A percentile compares a stretch with the other conserved stretches of the same genome.
phyloP scores from a whole-genome alignment of 129 eudicot species.

The Arctium lappa region DNA sequence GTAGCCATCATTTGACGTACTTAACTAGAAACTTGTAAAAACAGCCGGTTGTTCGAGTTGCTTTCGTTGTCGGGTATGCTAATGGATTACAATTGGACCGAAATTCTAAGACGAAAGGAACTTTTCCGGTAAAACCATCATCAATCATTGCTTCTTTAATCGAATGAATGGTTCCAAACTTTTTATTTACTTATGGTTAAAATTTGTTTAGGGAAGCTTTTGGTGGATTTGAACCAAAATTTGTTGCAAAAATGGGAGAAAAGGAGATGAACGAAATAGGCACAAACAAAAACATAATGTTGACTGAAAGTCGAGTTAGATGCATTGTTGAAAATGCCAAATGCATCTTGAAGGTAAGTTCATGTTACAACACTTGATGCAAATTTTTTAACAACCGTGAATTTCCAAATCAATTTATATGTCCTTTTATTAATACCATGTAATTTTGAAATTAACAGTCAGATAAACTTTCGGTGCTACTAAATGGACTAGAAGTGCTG shows the following conservation, averaged over 20 bases:
- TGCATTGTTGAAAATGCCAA: conserved; percentile 81
- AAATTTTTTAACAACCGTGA: too few relatives aligned
- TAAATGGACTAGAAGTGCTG: neutral
- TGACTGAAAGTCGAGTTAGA: conserved; percentile 74
- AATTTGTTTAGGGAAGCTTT: conserved; percentile 53
- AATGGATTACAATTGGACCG: conserved; percentile 91
- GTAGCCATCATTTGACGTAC: neutral
- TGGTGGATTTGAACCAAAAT: conserved; percentile 62
- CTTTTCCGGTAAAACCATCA: conserved; percentile 44
- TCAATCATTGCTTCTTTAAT: neutral
- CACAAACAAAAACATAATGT: conserved; percentile 50
- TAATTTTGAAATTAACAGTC: neutral
- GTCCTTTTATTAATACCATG: too few relatives aligned
- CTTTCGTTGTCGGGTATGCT: conserved; percentile 84
- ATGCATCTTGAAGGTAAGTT: conserved; percentile 66
- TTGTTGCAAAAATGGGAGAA: conserved; percentile 68
- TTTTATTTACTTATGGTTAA: neutral
- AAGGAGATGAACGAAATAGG: conserved; percentile 58
- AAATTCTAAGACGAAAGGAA: conserved; percentile 58
- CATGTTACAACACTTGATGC: neutral
- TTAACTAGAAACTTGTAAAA: neutral
- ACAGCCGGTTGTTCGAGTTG: conserved; percentile 78
- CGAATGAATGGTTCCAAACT: neutral
- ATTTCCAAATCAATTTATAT: too few relatives aligned
- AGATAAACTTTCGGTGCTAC: neutral